Evolutionary conservation across 148 eudicot species (phyloP).

Genomic region (Rhododendron simsii): DNA sequence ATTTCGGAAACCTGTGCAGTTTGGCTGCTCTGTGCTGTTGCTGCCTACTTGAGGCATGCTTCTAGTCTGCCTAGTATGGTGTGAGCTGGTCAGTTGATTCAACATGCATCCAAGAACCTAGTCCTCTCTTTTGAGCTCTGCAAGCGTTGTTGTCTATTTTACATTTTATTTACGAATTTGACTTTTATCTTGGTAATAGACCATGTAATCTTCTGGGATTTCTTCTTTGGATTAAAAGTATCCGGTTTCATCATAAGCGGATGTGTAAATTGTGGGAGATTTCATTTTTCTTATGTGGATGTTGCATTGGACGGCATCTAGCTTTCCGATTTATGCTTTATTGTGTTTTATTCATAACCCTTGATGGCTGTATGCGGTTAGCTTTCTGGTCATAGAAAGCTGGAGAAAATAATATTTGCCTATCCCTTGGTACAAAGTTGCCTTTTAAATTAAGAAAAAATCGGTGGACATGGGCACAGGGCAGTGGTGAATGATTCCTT

Average conservation of each 20-base stretch:
- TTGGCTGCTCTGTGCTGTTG: conserved; percentile 84
- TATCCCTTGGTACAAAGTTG: background rate
- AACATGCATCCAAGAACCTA: background rate
- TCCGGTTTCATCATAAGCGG: background rate
- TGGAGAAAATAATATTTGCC: background rate
- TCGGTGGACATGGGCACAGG: background rate
- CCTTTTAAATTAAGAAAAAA: background rate
- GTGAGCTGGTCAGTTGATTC: background rate
- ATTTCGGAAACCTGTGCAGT: conserved; percentile 27
- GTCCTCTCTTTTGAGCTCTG: background rate
- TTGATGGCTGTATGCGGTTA: background rate
- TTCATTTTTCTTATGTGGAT: background rate
- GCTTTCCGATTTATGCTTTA: background rate
- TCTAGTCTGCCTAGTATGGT: conserved; percentile 20
- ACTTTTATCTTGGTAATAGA: background rate
- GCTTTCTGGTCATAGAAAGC: background rate
- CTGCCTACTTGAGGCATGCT: conserved; percentile 71
- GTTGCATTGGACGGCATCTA: background rate
- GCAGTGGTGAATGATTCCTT: background rate
- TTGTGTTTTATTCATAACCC: background rate
- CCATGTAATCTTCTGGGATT: background rate
- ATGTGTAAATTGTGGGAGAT: background rate
- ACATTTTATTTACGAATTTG: background rate
- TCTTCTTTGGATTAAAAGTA: background rate
- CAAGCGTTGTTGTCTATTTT: background rate